Conservation (phyloP, 2,329 filamentous ascomycete genomes). For the Leptographium flavum region DNA sequence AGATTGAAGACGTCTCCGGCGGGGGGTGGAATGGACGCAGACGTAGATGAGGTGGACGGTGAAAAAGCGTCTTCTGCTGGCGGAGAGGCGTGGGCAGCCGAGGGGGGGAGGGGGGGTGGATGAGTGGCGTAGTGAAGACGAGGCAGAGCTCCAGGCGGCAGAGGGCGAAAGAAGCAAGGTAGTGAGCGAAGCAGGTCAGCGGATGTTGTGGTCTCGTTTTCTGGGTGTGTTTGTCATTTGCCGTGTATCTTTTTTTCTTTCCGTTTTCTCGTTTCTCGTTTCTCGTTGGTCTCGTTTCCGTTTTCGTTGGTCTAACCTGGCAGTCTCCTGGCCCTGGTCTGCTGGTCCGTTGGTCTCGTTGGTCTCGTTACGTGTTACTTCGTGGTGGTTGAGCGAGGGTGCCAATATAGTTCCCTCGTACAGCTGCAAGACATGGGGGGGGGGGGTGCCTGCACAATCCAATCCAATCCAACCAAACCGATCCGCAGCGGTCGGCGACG, state of each 20-base stretch:
- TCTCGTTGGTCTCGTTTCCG: too few relatives aligned
- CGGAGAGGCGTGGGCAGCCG: background rate
- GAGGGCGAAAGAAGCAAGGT: too few relatives aligned
- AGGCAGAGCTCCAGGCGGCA: too few relatives aligned
- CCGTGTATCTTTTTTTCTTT: too few relatives aligned
- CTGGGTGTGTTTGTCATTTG: too few relatives aligned
- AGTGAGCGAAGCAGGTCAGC: too few relatives aligned
- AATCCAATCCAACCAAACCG: too few relatives aligned
- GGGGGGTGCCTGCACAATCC: background rate
- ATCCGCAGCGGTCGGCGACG: background rate
- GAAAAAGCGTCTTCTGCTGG: background rate
- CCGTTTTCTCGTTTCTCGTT: too few relatives aligned
- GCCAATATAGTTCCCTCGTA: slow-evolving; percentile 12
- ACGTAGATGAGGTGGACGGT: background rate
- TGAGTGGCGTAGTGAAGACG: background rate
- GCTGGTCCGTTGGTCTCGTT: too few relatives aligned
- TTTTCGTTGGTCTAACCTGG: too few relatives aligned
- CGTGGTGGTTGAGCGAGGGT: background rate
- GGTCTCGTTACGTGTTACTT: background rate
- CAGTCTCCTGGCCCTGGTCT: too few relatives aligned
- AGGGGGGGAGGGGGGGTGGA: background rate
- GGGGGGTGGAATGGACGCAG: background rate
- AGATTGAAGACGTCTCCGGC: slow-evolving; percentile 5
- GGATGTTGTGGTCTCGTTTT: too few relatives aligned
- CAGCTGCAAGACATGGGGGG: slow-evolving; percentile 19